Evolutionary conservation across 371 early-diverging fungal species (phyloP).

Genomic region (Mortierella sp.): DNA sequence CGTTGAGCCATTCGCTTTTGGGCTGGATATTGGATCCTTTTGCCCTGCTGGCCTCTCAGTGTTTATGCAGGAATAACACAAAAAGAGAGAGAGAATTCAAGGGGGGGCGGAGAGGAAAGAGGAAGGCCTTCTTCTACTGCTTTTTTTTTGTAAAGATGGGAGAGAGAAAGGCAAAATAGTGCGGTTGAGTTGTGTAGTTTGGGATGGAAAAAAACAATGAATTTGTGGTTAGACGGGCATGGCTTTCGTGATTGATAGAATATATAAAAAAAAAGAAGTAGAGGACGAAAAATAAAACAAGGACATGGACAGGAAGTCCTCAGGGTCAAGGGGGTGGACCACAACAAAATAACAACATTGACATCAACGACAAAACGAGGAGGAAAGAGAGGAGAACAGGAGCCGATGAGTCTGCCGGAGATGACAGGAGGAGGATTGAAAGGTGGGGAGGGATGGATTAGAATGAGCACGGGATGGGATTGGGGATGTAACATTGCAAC

Average conservation of each 20-base stretch:
- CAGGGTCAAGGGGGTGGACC: background rate
- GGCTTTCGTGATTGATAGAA: background rate
- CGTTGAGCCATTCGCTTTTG: conserved; percentile 15
- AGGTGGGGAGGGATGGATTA: background rate
- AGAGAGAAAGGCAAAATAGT: background rate
- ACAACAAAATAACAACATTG: background rate
- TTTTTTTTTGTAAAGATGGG: background rate
- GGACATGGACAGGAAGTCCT: background rate
- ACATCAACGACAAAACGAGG: background rate
- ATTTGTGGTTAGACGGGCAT: conserved; percentile 12
- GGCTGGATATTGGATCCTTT: conserved; percentile 9
- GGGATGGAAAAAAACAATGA: background rate
- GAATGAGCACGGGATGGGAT: background rate
- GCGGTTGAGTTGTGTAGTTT: background rate
- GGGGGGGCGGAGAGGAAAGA: background rate
- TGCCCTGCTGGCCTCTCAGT: background rate
- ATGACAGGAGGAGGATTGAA: no score
- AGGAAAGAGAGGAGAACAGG: background rate
- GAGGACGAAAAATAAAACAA: background rate
- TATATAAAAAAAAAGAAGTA: background rate
- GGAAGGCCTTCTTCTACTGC: background rate
- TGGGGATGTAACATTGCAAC: background rate
- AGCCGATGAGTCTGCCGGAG: no score
- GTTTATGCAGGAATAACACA: background rate
- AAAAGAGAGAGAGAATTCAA: background rate